Evolutionary conservation across 1,284 basidiomycete species (phyloP), one percentile per base, ranked within the genome.

Genomic region (Sporisorium scitamineum): DNA sequence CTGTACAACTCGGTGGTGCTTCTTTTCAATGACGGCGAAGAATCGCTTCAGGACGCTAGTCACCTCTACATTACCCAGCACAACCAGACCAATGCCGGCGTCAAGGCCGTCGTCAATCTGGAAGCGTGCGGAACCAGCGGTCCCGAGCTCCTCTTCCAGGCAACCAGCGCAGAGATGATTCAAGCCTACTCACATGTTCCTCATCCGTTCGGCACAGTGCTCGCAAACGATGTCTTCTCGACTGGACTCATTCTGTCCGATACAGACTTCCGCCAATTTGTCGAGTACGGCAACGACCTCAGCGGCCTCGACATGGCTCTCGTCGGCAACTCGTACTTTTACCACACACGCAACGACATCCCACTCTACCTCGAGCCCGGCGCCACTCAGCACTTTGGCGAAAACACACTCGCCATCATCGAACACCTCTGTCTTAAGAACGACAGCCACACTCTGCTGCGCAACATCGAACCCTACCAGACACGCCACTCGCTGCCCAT

Each of bases 1-100:
- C 93, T 95, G 0, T 89, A 89, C 59, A 91, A 95, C 84, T 89
- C 94, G 5, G 89, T 95, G 72, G 89, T 99, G 13, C 94, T 99
- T 83, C 87, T 98, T 69, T 98, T 97, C 88, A 98, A 98, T 82
- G 91, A 97, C 70, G 97, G 93, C 7, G 95, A 99, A 84, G 94
- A 96, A 81, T 92, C 83, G 74, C 82, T 87, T 26, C 95, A 97
- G 85, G 95, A 97, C 81, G 95, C 93, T 0, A 95, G 94, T 0
- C 95, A 99, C 85, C 88, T 85, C 29, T 85, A 82, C 73, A 79
- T 82, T 48, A 84, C 84, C 50, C 81, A 84, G 53, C 80, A 85
- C 64, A 69, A 78, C 62, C 53, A 73, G 24, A 84, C 83, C 47
- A 72, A 71, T 26, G 39, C 70, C 26, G 94, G 92, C 16, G 91